Evolutionary conservation across 2,329 filamentous ascomycete genomes (phyloP).

Genomic region (Rutstroemia sp.): DNA sequence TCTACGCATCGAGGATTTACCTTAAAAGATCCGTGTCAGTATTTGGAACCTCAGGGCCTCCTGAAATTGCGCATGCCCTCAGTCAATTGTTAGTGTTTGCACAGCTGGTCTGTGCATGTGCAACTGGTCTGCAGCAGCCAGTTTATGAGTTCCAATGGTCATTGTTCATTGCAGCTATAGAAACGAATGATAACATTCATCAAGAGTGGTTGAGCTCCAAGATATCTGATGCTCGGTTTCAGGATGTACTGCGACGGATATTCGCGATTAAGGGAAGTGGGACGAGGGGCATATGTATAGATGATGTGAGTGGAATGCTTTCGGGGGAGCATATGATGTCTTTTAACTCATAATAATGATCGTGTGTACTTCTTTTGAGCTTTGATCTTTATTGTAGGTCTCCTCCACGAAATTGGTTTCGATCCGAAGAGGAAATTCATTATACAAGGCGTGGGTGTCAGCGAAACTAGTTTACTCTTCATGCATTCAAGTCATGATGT

Average conservation of each 20-base stretch:
- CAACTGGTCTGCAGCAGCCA: slow-evolving; percentile 1
- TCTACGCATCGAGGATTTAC: slow-evolving; percentile 8
- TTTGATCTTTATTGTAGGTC: no score
- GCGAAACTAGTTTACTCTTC: no score
- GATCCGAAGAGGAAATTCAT: no score
- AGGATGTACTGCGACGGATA: neutral
- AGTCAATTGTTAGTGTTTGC: slow-evolving; percentile 6
- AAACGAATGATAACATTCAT: slow-evolving; percentile 14
- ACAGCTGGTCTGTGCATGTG: slow-evolving; percentile 4
- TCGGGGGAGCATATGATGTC: neutral
- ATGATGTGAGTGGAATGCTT: neutral
- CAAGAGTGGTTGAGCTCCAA: slow-evolving; percentile 11
- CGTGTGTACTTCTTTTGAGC: no score
- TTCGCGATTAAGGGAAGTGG: neutral
- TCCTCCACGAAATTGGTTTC: no score
- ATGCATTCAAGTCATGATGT: no score
- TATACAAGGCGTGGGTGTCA: no score
- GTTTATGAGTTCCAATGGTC: slow-evolving; percentile 16
- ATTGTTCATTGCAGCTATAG: slow-evolving; percentile 13
- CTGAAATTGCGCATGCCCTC: neutral
- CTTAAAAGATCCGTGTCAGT: neutral
- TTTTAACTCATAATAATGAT: neutral
- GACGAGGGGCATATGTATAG: neutral
- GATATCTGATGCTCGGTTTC: neutral
- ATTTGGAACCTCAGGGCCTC: neutral